Evolutionary conservation across 768 basidiomycete species (phyloP), one percentile per base, ranked within the genome.

Genomic region (Pilatotrama ljubarskyi): DNA sequence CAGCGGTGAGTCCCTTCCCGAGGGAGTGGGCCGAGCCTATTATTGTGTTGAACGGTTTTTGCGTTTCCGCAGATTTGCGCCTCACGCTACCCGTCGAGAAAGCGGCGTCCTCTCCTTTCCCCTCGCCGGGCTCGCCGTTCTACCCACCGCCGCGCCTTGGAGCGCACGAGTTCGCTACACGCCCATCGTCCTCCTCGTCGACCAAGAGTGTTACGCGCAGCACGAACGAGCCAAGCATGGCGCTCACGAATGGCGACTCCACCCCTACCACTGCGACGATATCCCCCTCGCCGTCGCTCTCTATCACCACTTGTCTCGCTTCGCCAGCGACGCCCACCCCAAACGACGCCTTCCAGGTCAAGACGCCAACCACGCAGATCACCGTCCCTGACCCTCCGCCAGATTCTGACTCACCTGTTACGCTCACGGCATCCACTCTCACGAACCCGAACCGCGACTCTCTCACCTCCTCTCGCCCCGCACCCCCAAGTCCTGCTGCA

Each of bases 121-220:
- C 87, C 0, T 86, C 85, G 0, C 88, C 88, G 2, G 83, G 84
- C 0, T 86, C 84, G 5, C 78, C 84, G 0, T 90, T 90, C 64
- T 67, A 88, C 2, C 86, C 88, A 1, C 88, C 88, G 3, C 87
- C 88, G 3, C 77, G 81, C 4, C 85, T 84, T 1, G 81, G 82
- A 2, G 77, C 82, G 29, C 87, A 89, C 76, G 88, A 90, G 67
- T 88, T 87, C 67, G 86, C 86, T 13, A 66, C 81, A 38, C 79
- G 78, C 59, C 77, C 78, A 0, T 72, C 78, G 36, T 59, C 66
- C 20, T 59, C 62, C 24, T 60, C 61, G 17, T 64, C 55, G 38
- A 49, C 25, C 25, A 57, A 57, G 47, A 49, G 62, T 40, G 56
- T 59, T 56, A 64, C 64, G 61, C 68, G 66, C 37, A 63, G 22